Conservation (phyloP, 441 rosid species). For the Brassica hybrid region DNA sequence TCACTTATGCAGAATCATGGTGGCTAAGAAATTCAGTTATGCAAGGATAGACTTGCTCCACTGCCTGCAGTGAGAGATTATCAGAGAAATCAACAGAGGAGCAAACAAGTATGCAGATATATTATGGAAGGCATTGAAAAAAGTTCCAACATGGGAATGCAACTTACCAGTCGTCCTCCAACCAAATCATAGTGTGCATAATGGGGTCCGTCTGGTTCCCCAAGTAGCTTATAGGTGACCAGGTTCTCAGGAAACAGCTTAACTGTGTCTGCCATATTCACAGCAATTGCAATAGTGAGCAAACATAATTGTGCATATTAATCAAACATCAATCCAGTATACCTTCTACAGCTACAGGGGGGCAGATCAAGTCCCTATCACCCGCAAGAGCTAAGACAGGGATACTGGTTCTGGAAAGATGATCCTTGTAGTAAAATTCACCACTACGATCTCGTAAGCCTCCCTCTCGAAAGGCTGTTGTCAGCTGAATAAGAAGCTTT, state of each 20-base stretch:
- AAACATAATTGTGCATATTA: too few relatives aligned
- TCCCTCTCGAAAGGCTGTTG: conserved; percentile 85
- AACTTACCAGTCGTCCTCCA: conserved; percentile 51
- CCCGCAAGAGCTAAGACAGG: conserved; percentile 92
- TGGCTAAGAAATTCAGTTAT: conserved; percentile 66
- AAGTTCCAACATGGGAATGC: background rate
- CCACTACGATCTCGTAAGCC: conserved; percentile 84
- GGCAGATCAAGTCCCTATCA: conserved; percentile 86
- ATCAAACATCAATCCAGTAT: conserved; percentile 19
- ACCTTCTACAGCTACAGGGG: conserved; percentile 93
- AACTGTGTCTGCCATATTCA: too few relatives aligned
- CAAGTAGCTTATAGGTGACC: conserved; percentile 75
- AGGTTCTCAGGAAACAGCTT: conserved; percentile 71
- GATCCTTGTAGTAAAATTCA: conserved; percentile 71
- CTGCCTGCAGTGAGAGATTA: conserved; percentile 61
- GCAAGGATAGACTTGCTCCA: conserved; percentile 87
- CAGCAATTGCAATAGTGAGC: too few relatives aligned
- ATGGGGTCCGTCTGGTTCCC: conserved; percentile 67
- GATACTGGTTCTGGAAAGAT: conserved; percentile 55
- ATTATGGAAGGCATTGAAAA: too few relatives aligned
- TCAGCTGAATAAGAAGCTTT: conserved; percentile 87
- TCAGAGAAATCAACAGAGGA: too few relatives aligned
- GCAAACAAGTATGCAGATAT: too few relatives aligned
- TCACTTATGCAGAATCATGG: conserved; percentile 51
- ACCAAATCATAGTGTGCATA: conserved; percentile 47